Base-by-base conservation (phyloP, 768 basidiomycete species). In the Pisolithus sp. region DNA sequence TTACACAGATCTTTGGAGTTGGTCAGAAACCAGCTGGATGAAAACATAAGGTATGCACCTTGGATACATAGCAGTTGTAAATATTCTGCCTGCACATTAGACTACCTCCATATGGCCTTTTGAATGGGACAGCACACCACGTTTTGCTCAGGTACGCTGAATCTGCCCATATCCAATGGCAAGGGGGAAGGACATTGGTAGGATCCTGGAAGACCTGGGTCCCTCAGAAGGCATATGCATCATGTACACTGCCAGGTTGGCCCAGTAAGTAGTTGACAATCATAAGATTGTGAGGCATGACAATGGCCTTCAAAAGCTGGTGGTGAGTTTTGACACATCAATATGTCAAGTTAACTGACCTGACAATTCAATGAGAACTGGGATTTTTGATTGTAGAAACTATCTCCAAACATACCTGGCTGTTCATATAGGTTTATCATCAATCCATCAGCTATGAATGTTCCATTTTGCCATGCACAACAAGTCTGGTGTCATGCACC, bases 31-130 rank as follows among this genome's bases (percentile, higher is more conserved):
- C 20, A 20, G 3, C 17, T n/a, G 7, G 15, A 40, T 7, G 7
- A 26, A 15, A 4, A 4, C 26, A 4, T n/a, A 7, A 7, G 39
- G 39, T 40, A 20, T 17, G 7, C 6, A 40, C 39, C 17, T 40
- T 40, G 10, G 39, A 40, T n/a, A 40, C 39, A 40, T 40, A 46
- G 5, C 26, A 23, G 37, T n/a, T n/a, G n/a, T n/a, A n/a, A n/a
- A n/a, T n/a, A n/a, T n/a, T n/a, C n/a, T n/a, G n/a, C n/a, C n/a
- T 47, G 5, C 38, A 26, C 5, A 30, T 52, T 31, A 52, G 36
- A 7, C 24, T 38, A 12, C 43, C 44, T 5, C 36, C 23, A 1
- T 30, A 13, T 37, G 50, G 50, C 43, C 37, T 51, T 43, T 73
- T 56, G 42, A 51, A 51, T 4, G 50, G 50, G 7, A 45, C 28